Conservation (phyloP, 75 land plant genomes). For the Pinus taeda region DNA sequence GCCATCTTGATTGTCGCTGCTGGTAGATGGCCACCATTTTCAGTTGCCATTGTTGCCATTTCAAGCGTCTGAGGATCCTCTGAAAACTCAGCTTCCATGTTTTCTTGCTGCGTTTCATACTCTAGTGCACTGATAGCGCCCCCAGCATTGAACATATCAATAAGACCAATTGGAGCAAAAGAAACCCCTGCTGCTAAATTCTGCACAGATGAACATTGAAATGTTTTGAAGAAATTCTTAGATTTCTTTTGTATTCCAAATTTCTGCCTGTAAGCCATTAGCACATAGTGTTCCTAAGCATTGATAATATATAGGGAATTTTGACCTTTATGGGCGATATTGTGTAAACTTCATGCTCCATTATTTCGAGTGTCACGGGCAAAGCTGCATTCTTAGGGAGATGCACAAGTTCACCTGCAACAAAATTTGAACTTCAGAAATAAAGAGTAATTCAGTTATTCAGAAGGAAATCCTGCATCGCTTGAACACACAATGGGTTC, state of each 20-base stretch:
- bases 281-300: too few relatives aligned
- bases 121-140: constrained; percentile 61
- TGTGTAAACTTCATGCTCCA: constrained; percentile 78
- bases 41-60: neutral
- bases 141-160: constrained; percentile 84
- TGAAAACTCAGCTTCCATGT: neutral
- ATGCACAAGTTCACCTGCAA: constrained; percentile 47
- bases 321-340: constrained; percentile 73
- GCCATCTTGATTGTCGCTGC: constrained; percentile 26
- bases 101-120: constrained; percentile 22
- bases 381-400: constrained; percentile 44
- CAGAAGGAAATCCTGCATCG: too few relatives aligned
- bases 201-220: constrained; percentile 17
- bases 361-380: constrained; percentile 60
- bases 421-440: neutral
- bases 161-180: constrained; percentile 86
- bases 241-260: neutral
- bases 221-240: neutral
- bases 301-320: neutral
- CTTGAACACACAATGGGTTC: too few relatives aligned
- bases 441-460: neutral
- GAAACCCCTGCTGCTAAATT: constrained; percentile 36
- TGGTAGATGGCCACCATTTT: constrained; percentile 4
- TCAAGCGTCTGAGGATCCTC: constrained; percentile 1
- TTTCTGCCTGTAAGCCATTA: neutral